Evolutionary conservation across 768 basidiomycete genomes (phyloP), one percentile per base, ranked within the genome.

Genomic region (Holtermanniella nyarrowii): DNA sequence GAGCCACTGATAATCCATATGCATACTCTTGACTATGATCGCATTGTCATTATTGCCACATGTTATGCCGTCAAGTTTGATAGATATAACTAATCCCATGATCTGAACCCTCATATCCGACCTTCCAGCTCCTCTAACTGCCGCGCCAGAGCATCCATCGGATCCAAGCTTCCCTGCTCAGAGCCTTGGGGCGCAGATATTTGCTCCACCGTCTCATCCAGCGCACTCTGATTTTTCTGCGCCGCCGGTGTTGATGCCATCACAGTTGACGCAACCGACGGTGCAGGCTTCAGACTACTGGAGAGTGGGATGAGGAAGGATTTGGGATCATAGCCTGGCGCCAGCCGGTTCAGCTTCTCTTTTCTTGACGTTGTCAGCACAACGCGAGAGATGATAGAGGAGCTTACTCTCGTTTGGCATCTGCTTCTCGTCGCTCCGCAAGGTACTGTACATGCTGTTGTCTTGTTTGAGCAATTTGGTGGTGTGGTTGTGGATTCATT

Each of bases 101-200:
- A n/a, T n/a, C n/a, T n/a, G n/a, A n/a, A n/a, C n/a, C 26, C 25
- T 49, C 20, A 54, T 39, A 45, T 23, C 48, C 45, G 46, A 42
- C 60, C 54, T 47, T 82, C 81, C 68, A 91, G 68, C 23, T 77
- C 82, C 27, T 84, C 87, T 41, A 90, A 74, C 57, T 84, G 82
- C 59, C 85, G 80, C n/a, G 88, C 85, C 24, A 89, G 71, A 56
- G 85, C 81, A 46, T 86, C 82, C 85, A 90, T 86, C 14, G 83
- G 82, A 31, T 82, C 81, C 56, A 13, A 4, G 14, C 24, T 12
- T 25, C 71, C 74, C 16, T 68, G 58, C 22, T 57, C 50, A 4
- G 41, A 45, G 24, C 59, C 52, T 57, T 40, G 42, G 42, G 21
- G 42, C 39, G 26, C 49, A 44, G 44, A 39, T 42, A 27, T 0